Evolutionary conservation across 1,284 basidiomycete species (phyloP).

Genomic region (Ustilago lituana): DNA sequence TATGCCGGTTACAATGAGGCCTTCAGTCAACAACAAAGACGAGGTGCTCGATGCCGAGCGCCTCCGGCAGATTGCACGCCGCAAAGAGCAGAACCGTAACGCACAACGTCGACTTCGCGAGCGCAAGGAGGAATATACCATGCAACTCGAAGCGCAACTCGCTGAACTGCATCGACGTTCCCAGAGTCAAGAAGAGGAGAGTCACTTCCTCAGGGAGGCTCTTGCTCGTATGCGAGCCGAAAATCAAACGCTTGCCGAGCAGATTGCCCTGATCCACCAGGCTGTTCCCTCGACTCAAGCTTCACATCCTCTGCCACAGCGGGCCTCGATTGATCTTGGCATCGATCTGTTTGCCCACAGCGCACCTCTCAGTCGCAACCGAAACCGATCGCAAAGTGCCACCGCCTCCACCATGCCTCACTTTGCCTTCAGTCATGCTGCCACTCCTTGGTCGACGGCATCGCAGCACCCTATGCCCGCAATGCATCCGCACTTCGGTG

Average conservation of each 20-base stretch:
- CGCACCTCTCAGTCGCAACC: slow-evolving; percentile 14
- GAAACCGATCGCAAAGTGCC: slow-evolving; percentile 40
- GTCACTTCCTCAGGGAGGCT: slow-evolving; percentile 38
- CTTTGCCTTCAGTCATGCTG: slow-evolving; percentile 8
- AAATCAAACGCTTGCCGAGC: slow-evolving; percentile 38
- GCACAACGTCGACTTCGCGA: slow-evolving; percentile 50
- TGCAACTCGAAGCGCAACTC: slow-evolving; percentile 49
- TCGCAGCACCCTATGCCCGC: slow-evolving; percentile 13
- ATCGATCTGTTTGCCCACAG: slow-evolving; percentile 22
- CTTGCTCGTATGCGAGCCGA: slow-evolving; percentile 47
- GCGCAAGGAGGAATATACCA: slow-evolving; percentile 49
- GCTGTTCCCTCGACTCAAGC: slow-evolving; percentile 33
- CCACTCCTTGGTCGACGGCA: slow-evolving; percentile 26
- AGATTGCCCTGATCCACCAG: slow-evolving; percentile 35
- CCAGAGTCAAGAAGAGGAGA: slow-evolving; percentile 46
- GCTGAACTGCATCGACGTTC: slow-evolving; percentile 44
- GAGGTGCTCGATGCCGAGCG: slow-evolving; percentile 39
- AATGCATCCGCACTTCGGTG: slow-evolving; percentile 21
- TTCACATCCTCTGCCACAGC: slow-evolving; percentile 33
- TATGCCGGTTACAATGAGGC: slow-evolving; percentile 34
- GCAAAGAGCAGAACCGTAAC: slow-evolving; percentile 53
- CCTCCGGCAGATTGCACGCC: slow-evolving; percentile 43
- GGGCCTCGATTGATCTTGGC: slow-evolving; percentile 38
- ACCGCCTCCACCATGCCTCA: slow-evolving; percentile 26
- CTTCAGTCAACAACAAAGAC: slow-evolving; percentile 17